Conservation (phyloP, 306 rosid genomes). For the Adenanthera pavonina region DNA sequence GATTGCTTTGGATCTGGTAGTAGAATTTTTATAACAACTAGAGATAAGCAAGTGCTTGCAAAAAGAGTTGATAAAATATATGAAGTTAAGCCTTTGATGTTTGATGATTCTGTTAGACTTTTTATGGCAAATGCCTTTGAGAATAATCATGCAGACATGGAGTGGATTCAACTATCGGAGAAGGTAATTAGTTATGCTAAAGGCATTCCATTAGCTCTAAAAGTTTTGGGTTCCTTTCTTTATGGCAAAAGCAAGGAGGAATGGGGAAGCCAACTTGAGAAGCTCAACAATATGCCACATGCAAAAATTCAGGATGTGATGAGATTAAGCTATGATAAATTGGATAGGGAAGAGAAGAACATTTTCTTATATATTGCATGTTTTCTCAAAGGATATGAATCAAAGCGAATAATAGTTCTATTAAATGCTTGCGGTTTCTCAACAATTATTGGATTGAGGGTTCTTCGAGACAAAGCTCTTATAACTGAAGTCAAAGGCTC, state of each 20-base stretch:
- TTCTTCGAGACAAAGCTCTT: background rate
- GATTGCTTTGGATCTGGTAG: background rate
- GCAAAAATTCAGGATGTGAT: background rate
- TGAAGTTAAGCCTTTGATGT: background rate
- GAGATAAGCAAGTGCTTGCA: background rate
- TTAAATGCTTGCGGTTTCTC: background rate
- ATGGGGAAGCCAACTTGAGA: background rate
- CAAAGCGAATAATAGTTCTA: background rate
- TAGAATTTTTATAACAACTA: background rate
- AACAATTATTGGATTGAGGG: background rate
- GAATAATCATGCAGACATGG: background rate
- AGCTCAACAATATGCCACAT: background rate
- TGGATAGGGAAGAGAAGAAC: background rate
- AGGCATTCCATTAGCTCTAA: background rate
- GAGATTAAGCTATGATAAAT: background rate
- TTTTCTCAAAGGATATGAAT: background rate
- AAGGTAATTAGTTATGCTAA: background rate
- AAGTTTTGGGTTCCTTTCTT: background rate
- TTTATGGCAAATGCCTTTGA: background rate
- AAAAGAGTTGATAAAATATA: background rate
- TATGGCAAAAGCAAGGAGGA: background rate
- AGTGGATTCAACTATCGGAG: background rate
- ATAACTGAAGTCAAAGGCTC: background rate
- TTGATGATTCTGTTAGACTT: background rate
- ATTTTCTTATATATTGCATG: background rate